These are phyloP conservation scores for Tricholoma bakamatsutake DNA, from an alignment of 768 basidiomycete genomes.

Conservation along the genomic window DNA sequence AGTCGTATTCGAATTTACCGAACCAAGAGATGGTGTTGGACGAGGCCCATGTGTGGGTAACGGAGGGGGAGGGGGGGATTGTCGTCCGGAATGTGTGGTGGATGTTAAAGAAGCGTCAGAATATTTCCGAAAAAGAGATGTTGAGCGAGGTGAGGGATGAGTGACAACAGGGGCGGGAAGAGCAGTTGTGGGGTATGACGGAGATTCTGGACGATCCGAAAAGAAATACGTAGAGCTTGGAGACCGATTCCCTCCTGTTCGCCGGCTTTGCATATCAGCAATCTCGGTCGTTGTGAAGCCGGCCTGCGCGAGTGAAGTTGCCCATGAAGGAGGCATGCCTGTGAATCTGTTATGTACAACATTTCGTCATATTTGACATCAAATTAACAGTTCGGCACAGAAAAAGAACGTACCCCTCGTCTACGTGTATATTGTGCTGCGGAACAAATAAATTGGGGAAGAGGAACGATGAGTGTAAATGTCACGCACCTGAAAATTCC, in stretches of 20 bases:
- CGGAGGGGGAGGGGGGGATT: constrained; percentile 4
- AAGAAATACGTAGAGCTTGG: constrained; percentile 30
- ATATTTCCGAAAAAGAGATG: constrained; percentile 29
- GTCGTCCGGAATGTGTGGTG: constrained; percentile 3
- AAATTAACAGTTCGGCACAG: background rate
- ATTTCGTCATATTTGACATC: background rate
- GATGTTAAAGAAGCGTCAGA: constrained; percentile 24
- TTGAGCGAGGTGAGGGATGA: constrained; percentile 27
- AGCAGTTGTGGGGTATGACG: constrained; percentile 13
- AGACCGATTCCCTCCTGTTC: constrained; percentile 29
- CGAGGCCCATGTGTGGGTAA: constrained; percentile 3
- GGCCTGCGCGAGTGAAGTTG: constrained; percentile 48
- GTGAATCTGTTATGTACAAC: constrained; percentile 34
- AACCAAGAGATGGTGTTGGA: constrained; percentile 16
- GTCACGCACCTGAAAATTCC: constrained; percentile 65
- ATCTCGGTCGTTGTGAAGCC: constrained; percentile 73
- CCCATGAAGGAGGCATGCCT: constrained; percentile 74
- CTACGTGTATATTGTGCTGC: constrained; percentile 75
- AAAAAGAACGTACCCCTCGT: constrained; percentile 51
- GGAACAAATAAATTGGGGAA: constrained; percentile 2
- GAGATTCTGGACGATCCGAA: constrained; percentile 31
- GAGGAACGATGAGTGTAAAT: background rate
- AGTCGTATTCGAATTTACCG: constrained; percentile 13
- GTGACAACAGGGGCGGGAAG: constrained; percentile 18
- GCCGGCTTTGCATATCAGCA: constrained; percentile 43